These are phyloP conservation scores for Talaromyces sp. DNA, from an alignment of 2,329 filamentous ascomycete species.

Conservation along the genomic window DNA sequence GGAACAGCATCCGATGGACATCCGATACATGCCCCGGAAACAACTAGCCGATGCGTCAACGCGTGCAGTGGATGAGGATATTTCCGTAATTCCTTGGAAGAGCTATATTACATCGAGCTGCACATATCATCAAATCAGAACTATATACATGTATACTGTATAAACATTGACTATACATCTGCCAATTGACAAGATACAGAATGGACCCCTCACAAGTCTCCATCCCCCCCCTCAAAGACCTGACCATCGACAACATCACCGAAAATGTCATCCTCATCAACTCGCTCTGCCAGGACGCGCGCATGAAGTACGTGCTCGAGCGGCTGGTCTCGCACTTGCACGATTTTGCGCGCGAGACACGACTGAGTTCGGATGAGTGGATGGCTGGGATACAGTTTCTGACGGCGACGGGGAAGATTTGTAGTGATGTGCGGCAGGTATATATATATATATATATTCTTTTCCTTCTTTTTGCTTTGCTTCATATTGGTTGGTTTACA, in stretches of 20 bases:
- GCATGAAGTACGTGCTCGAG: conserved; percentile 68
- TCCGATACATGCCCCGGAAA: neutral
- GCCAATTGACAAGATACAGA: neutral
- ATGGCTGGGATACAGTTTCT: conserved; percentile 69
- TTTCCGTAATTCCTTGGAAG: neutral
- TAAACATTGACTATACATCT: neutral
- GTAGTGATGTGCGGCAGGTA: conserved; percentile 66
- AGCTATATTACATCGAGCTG: neutral
- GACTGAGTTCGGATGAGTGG: conserved; percentile 73
- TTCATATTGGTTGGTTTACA: too few species aligned
- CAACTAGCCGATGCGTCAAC: neutral
- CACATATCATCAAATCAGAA: too few species aligned
- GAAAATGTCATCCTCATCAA: conserved; percentile 72
- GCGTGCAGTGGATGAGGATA: neutral
- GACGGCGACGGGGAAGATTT: conserved; percentile 67
- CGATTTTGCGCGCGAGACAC: conserved; percentile 75
- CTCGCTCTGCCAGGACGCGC: conserved; percentile 59
- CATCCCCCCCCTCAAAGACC: conserved; percentile 54
- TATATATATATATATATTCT: neutral
- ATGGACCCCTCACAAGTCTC: conserved; percentile 41
- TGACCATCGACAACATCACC: conserved; percentile 76
- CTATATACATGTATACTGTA: neutral
- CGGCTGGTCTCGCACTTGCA: conserved; percentile 72
- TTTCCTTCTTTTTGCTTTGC: conserved; percentile 7
- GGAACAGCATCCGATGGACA: neutral